phyloP scores from a whole-genome alignment of 331 rosid species.

The Rosa hybrid region DNA sequence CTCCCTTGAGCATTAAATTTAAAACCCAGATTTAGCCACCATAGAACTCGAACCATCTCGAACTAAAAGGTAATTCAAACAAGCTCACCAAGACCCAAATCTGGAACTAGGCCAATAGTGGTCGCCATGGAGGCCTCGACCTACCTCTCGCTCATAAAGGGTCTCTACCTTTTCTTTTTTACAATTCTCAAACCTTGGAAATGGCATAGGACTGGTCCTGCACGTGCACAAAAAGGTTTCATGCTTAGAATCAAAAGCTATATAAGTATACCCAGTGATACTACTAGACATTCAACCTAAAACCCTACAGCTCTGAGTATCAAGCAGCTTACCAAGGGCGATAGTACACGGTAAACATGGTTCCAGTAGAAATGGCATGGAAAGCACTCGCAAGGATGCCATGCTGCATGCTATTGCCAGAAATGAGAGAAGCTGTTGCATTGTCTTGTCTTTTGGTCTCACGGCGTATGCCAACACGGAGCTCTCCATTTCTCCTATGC shows the following conservation, averaged over 20 bases:
- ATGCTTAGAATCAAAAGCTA: constrained; percentile 5
- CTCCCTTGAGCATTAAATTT: too few species aligned
- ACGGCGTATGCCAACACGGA: constrained; percentile 56
- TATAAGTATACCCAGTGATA: not conserved
- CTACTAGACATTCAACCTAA: not conserved
- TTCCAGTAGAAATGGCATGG: constrained; percentile 50
- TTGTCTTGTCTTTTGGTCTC: constrained; percentile 26
- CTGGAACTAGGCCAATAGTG: too few species aligned
- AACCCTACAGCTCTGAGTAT: not conserved
- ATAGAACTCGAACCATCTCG: too few species aligned
- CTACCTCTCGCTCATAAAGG: too few species aligned
- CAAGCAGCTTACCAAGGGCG: constrained; percentile 64
- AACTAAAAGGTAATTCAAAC: too few species aligned
- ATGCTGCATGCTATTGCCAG: constrained; percentile 59
- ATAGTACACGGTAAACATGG: constrained; percentile 55
- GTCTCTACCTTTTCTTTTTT: too few species aligned
- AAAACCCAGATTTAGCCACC: too few species aligned
- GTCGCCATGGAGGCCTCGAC: too few species aligned
- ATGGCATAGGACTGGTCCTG: constrained; percentile 60
- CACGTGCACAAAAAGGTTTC: constrained; percentile 28
- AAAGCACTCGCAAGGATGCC: constrained; percentile 51
- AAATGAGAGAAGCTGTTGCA: constrained; percentile 42
- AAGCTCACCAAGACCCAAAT: too few species aligned
- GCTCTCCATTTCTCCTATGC: constrained; percentile 63
- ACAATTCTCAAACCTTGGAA: not conserved